phyloP scores from a whole-genome alignment of 2,329 filamentous ascomycete genomes.

The Sphaerulina populicola region DNA sequence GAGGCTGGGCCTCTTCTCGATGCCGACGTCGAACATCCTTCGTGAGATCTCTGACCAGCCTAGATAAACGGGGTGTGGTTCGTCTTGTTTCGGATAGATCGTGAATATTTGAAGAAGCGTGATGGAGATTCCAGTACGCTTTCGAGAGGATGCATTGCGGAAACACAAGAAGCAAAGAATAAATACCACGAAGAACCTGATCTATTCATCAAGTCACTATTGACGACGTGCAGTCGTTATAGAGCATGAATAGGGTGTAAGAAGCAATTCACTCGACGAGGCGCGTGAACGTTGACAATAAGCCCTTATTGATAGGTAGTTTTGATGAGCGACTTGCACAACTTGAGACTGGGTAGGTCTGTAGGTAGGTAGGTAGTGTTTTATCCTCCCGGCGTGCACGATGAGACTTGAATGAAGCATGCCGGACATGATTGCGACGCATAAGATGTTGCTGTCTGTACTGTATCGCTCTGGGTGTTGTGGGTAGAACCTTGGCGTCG shows the following conservation, averaged over 20 bases:
- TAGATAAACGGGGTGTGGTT: no score
- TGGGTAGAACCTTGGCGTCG: no score
- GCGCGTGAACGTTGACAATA: neutral
- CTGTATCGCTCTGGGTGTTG: no score
- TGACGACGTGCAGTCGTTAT: neutral
- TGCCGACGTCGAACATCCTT: slow-evolving; percentile 4
- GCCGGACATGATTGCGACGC: no score
- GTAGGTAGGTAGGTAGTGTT: neutral
- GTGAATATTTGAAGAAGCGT: neutral
- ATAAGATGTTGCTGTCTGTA: no score
- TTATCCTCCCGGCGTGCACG: neutral
- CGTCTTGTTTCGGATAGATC: neutral
- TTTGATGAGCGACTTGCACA: neutral
- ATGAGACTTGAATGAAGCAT: no score
- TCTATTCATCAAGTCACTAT: neutral
- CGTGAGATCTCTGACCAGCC: neutral
- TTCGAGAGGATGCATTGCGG: neutral
- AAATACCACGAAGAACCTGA: neutral
- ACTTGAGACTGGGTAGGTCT: neutral
- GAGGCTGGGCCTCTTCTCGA: slow-evolving; percentile 7
- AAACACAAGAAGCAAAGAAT: neutral
- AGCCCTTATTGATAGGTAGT: neutral
- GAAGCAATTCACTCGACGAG: neutral
- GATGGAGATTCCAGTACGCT: neutral
- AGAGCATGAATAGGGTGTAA: neutral